Percentiles rank a stretch among this genome's conserved stretches.
These are phyloP conservation scores for Ustilago loliicola DNA, from an alignment of 1,284 basidiomycete genomes.

Conservation along the genomic window DNA sequence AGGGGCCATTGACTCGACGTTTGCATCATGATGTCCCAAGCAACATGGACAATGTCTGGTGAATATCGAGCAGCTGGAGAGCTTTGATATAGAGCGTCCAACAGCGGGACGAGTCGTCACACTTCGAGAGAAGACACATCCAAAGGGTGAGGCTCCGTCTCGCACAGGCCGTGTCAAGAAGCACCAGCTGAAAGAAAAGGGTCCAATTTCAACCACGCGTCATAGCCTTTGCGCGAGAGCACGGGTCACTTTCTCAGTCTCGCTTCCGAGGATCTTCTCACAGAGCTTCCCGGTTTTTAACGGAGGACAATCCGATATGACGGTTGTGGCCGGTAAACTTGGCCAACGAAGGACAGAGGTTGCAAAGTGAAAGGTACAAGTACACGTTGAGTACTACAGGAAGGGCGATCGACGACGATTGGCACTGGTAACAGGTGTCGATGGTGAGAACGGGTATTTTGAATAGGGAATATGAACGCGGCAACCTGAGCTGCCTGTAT, in stretches of 20 bases:
- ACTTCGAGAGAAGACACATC: no score
- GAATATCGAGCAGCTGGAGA: no score
- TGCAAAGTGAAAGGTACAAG: slow-evolving; percentile 28
- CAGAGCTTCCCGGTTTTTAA: no score
- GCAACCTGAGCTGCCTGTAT: background rate
- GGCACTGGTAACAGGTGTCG: background rate
- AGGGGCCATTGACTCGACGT: background rate
- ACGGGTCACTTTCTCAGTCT: background rate
- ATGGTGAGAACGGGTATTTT: slow-evolving; percentile 32
- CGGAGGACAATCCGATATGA: no score
- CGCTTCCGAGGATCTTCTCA: background rate
- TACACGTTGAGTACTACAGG: slow-evolving; percentile 52
- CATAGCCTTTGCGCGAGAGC: no score
- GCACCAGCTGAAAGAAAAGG: background rate
- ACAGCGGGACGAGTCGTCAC: no score
- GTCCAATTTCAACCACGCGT: slow-evolving; percentile 2
- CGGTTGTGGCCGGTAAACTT: background rate
- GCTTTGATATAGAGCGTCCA: no score
- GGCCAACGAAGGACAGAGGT: background rate
- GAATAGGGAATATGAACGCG: background rate
- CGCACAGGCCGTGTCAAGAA: background rate
- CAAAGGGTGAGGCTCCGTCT: no score
- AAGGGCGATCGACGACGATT: slow-evolving; percentile 12
- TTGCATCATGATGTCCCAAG: background rate
- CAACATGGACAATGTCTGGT: no score